These are phyloP conservation scores for Candida ponderosae DNA, from an alignment of 805 yeast genomes.

Conservation along the genomic window DNA sequence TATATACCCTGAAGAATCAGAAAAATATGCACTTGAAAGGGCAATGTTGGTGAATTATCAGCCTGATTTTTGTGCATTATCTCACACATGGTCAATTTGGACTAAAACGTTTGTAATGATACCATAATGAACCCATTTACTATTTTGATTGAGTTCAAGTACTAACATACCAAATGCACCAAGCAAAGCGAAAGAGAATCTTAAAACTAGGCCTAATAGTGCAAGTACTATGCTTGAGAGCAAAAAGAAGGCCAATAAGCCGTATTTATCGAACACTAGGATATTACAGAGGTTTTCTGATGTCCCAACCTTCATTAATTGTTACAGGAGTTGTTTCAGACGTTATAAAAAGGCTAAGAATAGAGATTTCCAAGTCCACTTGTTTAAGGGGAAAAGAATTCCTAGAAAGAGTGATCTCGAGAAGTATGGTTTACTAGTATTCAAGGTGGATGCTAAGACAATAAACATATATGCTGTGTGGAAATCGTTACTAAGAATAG, in stretches of 20 bases:
- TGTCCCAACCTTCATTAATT: no score
- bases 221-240: neutral
- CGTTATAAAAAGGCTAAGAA: neutral
- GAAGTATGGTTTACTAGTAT: conserved; percentile 4
- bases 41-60: neutral
- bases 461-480: conserved; percentile 2
- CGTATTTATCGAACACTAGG: no score
- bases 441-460: conserved; percentile 2
- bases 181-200: neutral
- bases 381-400: conserved; percentile 5
- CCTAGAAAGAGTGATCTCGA: conserved; percentile 3
- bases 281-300: no score
- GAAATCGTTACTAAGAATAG: conserved; percentile 4
- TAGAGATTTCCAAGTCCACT: conserved; percentile 1
- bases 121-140: neutral
- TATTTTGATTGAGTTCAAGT: neutral
- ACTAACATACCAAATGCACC: neutral
- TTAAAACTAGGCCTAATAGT: neutral
- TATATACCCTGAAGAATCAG: neutral
- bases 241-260: no score
- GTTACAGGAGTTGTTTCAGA: neutral
- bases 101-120: conserved; percentile 4
- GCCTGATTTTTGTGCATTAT: conserved; percentile 1
- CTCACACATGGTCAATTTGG: conserved; percentile 8
- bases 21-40: conserved; percentile 1